Base-by-base conservation (phyloP, 305 asterid genomes). In the Ilex paraguariensis region DNA sequence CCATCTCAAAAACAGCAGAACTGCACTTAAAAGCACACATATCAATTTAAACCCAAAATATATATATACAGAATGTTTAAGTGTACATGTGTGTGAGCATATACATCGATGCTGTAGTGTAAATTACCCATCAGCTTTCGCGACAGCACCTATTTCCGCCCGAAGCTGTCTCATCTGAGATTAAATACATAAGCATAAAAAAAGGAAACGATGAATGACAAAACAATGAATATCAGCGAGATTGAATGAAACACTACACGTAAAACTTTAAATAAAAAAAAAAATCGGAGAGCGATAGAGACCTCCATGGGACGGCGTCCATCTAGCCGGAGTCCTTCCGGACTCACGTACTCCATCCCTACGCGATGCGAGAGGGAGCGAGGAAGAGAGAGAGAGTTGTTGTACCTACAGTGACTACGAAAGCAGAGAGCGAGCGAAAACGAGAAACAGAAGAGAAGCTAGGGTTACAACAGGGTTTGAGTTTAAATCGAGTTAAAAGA, bases 221-320 rank as follows among this genome's bases (percentile, higher is more conserved):
- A 49, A 49, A 49, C 11, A 49, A 49, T 7, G 53, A 7, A 49
- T 12, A 49, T 11, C 4, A 49, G 13, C 4, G 14, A n/a, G 53
- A 49, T 12, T 49, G 53, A 49, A 49, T 49, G 53, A 7, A 0
- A 13, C 14, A 4, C 4, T 3, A 11, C 4, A n/a, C 4, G 4
- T 7, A 12, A 49, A 49, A 49, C 11, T 49, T 49, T 4, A 49
- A 49, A 49, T 3, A 7, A 49, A 49, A n/a, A 49, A 40, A 53
- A 36, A 45, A 50, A 5, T 57, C 59, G 28, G 30, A 52, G 16
- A 21, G 59, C 48, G 62, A 61, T 44, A 3, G 7, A 28, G 64
- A 91, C 97, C 93, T 93, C 98, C 80, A 82, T 74, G 3, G 98
- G 94, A 59, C 98, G 95, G 66, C 97, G 97, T 66, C 98, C 97